Percentiles rank a stretch among this genome's conserved stretches.
These are phyloP conservation scores for Crithidia mellificae DNA, from an alignment of 208 protist species.

Conservation along the genomic window DNA sequence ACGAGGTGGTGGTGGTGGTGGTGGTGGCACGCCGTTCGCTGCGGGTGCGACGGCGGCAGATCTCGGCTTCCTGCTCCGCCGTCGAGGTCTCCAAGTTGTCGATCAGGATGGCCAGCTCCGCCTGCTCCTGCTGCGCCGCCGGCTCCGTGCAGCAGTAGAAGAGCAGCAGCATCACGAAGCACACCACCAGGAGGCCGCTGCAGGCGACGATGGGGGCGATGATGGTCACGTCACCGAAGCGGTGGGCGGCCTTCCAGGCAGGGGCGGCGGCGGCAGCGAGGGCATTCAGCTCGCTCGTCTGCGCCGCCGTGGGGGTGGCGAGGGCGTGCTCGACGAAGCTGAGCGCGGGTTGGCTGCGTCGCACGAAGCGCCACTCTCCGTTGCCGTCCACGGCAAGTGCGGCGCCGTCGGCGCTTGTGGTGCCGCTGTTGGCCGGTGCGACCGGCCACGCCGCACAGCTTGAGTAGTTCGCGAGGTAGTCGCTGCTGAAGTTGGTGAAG, in stretches of 20 bases:
- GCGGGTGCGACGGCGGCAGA: constrained; percentile 10
- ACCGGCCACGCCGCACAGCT: constrained; percentile 2
- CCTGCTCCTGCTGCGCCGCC: constrained; percentile 1
- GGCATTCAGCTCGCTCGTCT: not conserved
- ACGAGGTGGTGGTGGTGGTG: not conserved
- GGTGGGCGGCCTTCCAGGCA: not conserved
- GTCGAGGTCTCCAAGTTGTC: constrained; percentile 6
- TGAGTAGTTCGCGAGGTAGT: constrained; percentile 8
- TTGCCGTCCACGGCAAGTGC: constrained; percentile 22
- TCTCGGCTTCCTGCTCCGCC: constrained; percentile 8
- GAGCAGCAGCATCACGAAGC: constrained; percentile 27
- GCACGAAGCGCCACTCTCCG: constrained; percentile 31
- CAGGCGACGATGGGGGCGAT: constrained; percentile 24
- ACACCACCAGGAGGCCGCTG: constrained; percentile 11
- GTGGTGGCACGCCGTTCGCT: not conserved
- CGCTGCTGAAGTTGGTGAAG: constrained; percentile 32
- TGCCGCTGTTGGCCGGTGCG: not conserved
- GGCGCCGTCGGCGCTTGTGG: not conserved
- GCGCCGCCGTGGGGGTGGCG: not conserved
- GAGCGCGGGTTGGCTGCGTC: not conserved
- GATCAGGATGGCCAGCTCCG: constrained; percentile 12
- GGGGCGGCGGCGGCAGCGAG: not conserved
- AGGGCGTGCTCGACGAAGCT: constrained; percentile 26
- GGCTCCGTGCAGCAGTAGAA: constrained; percentile 18
- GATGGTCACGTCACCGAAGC: constrained; percentile 22